Evolutionary conservation across 2,329 filamentous ascomycete genomes (phyloP).

Genomic region (Paraconiothyrium brasiliense): DNA sequence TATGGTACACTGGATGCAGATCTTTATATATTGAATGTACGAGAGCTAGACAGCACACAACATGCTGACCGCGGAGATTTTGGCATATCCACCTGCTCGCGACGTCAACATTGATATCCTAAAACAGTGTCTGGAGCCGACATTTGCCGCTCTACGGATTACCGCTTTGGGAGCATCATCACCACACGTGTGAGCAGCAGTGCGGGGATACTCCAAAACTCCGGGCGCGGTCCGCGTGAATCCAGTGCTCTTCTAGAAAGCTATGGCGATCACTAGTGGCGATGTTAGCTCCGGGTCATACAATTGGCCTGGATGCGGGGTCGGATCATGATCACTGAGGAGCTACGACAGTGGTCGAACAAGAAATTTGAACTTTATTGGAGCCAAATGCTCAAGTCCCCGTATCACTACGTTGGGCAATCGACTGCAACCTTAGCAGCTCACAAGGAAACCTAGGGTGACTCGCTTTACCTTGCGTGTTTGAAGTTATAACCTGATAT

Average conservation of each 20-base stretch:
- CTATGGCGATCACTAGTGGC: conserved; percentile 5
- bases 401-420: no score
- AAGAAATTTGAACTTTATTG: no score
- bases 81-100: background rate
- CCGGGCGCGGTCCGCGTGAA: conserved; percentile 5
- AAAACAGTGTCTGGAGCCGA: background rate
- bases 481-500: no score
- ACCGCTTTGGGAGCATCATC: background rate
- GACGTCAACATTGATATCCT: background rate
- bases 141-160: conserved; percentile 10
- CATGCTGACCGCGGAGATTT: background rate
- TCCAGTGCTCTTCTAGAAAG: background rate
- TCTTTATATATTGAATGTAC: background rate
- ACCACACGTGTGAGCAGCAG: background rate
- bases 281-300: background rate
- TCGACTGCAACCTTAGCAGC: no score
- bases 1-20: background rate
- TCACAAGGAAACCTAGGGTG: no score
- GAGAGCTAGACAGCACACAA: background rate
- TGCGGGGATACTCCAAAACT: conserved; percentile 1
- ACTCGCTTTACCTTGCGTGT: no score
- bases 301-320: background rate
- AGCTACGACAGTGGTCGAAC: no score
- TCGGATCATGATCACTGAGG: background rate
- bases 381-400: no score